Conservation (phyloP, 2,329 filamentous ascomycete species). For the Neopestalotiopsis rosae region DNA sequence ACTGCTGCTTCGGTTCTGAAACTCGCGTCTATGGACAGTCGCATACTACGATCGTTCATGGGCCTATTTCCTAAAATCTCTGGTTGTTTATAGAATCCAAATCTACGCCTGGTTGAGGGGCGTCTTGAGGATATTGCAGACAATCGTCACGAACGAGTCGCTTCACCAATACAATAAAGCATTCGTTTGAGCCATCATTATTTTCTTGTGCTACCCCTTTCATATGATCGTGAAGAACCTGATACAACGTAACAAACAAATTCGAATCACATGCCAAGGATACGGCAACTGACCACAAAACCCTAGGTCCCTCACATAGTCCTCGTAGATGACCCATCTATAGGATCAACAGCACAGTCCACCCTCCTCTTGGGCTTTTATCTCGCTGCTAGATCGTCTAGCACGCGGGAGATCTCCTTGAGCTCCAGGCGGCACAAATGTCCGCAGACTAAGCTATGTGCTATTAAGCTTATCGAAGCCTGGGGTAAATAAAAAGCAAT, state of each 20-base stretch:
- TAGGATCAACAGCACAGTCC: too few species aligned
- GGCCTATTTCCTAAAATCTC: not conserved
- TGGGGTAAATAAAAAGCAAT: too few species aligned
- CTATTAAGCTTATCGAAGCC: too few species aligned
- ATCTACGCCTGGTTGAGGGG: not conserved
- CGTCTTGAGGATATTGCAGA: not conserved
- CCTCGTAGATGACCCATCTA: too few species aligned
- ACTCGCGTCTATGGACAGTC: not conserved
- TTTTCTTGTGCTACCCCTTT: not conserved
- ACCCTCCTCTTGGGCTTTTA: too few species aligned
- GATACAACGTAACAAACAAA: not conserved
- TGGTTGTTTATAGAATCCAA: not conserved
- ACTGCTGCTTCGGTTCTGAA: not conserved
- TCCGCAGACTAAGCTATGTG: too few species aligned
- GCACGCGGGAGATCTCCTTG: too few species aligned
- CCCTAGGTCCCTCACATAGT: too few species aligned
- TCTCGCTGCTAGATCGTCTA: too few species aligned
- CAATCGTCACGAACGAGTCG: not conserved
- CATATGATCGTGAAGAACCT: not conserved
- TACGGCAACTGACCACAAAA: too few species aligned
- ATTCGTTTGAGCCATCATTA: not conserved
- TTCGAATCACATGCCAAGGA: too few species aligned
- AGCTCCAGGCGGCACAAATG: too few species aligned
- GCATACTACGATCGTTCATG: slow-evolving; percentile 2
- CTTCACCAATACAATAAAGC: slow-evolving; percentile 6